Percentiles rank a stretch among this genome's conserved stretches.
Conservation (phyloP, 164 flowering plant species). For the Tinospora cordifolia region DNA sequence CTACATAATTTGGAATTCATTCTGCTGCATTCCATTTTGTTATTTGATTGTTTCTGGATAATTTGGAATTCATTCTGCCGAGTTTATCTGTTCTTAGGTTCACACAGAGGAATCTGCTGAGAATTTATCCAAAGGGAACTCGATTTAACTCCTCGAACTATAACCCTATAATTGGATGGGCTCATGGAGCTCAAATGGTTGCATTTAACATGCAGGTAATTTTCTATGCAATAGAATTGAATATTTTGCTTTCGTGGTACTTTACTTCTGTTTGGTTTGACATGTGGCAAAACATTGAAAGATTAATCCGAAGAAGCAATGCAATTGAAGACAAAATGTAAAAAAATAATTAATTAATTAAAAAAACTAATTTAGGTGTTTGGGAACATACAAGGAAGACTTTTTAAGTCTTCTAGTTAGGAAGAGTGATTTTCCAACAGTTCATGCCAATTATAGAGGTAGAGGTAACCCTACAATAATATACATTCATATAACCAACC, state of each 20-base stretch:
- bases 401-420: too few relatives aligned
- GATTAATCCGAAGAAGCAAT: too few relatives aligned
- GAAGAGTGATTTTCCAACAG: too few relatives aligned
- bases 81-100: conserved; percentile 32
- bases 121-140: conserved; percentile 67
- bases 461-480: too few relatives aligned
- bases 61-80: neutral
- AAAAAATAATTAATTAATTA: too few relatives aligned
- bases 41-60: neutral
- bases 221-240: neutral
- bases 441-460: too few relatives aligned
- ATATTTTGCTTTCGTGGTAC: neutral
- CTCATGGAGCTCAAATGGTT: conserved; percentile 81
- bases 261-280: too few relatives aligned
- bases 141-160: conserved; percentile 64
- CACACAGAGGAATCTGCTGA: conserved; percentile 51
- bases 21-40: neutral
- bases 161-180: conserved; percentile 54
- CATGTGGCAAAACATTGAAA: too few relatives aligned
- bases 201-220: conserved; percentile 79
- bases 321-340: too few relatives aligned
- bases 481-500: too few relatives aligned
- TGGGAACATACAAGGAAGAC: too few relatives aligned
- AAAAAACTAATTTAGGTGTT: too few relatives aligned
- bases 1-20: neutral